Evolutionary conservation across 345 rosid genomes (phyloP).

Genomic region (Anacardium occidentale): DNA sequence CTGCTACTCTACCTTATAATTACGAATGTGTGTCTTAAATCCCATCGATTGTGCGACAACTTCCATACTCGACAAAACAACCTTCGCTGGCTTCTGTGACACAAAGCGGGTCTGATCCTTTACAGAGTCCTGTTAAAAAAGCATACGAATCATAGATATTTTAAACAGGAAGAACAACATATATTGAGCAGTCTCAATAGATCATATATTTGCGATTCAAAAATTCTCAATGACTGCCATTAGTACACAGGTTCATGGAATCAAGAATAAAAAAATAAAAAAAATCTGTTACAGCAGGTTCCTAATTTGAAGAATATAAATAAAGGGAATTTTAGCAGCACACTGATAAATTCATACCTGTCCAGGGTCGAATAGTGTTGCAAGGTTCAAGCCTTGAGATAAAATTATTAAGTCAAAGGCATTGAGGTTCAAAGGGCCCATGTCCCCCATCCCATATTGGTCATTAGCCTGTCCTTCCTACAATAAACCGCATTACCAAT

Average conservation of each 20-base stretch:
- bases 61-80: slow-evolving; percentile 92
- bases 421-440: slow-evolving; percentile 80
- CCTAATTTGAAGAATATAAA: slow-evolving; percentile 5
- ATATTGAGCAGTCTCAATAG: neutral
- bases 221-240: too few relatives aligned
- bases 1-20: slow-evolving; percentile 63
- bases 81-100: slow-evolving; percentile 80
- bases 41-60: slow-evolving; percentile 99
- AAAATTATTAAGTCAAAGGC: slow-evolving; percentile 90
- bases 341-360: slow-evolving; percentile 44
- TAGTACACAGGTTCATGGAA: too few relatives aligned
- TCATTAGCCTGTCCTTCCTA: slow-evolving; percentile 58
- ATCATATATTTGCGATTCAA: neutral
- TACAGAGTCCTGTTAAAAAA: slow-evolving; percentile 60
- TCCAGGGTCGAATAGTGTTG: slow-evolving; percentile 84
- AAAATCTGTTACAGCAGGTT: neutral
- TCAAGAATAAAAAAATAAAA: neutral
- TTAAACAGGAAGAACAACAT: slow-evolving; percentile 1
- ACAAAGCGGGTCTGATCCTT: slow-evolving; percentile 83
- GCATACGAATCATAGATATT: slow-evolving; percentile 3
- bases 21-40: slow-evolving; percentile 90
- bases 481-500: slow-evolving; percentile 20
- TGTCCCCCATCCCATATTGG: slow-evolving; percentile 51
- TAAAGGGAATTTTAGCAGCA: neutral
- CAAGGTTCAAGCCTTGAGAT: slow-evolving; percentile 94